Evolutionary conservation across 495 filamentous ascomycete genomes (phyloP), one percentile per base, ranked within the genome.

Genomic region (Penicillium parvum): DNA sequence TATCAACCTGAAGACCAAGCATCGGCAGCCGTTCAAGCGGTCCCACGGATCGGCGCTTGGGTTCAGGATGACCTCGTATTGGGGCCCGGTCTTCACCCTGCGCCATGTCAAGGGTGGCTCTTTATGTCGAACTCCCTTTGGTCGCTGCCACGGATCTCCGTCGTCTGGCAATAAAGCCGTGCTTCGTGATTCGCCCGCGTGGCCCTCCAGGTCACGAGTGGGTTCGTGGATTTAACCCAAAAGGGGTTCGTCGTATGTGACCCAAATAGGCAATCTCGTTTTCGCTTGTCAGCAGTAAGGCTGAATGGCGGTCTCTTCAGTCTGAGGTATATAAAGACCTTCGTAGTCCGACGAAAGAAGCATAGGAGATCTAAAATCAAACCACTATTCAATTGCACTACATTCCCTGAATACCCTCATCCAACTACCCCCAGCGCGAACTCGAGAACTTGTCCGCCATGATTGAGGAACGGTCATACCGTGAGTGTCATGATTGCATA

Each of bases 241-340:
- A n/a, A n/a, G n/a, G 20, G 19, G 16, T 18, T 21, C 43, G 6
- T 47, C 5, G 4, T 28, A 33, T 21, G 30, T 30, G 41, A 45
- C 45, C 50, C 45, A 26, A 53, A 37, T 14, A 33, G 46, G 50
- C 32, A 53, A 43, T 29, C 26, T 53, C 50, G 50, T 53, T 45
- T 49, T 53, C 45, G 50, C 50, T 53, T 53, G 35, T 40, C 20
- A n/a, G 16, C 32, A 17, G 27, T 15, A 42, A 6, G 14, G 37
- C 25, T 43, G 40, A 38, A 25, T 12, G 12, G 10, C n/a, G 25
- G n/a, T 20, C 19, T n/a, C 14, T 21, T 33, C 21, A 34, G 11
- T 2, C 19, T 6, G 3, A n/a, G n/a, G n/a, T 27, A 47, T 40
- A 26, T 35, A 47, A 25, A 16, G 4, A 17, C 3, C 18, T 12